These are phyloP conservation scores for Penicillium sp. DNA, from an alignment of 2,329 filamentous ascomycete species.

Conservation along the genomic window DNA sequence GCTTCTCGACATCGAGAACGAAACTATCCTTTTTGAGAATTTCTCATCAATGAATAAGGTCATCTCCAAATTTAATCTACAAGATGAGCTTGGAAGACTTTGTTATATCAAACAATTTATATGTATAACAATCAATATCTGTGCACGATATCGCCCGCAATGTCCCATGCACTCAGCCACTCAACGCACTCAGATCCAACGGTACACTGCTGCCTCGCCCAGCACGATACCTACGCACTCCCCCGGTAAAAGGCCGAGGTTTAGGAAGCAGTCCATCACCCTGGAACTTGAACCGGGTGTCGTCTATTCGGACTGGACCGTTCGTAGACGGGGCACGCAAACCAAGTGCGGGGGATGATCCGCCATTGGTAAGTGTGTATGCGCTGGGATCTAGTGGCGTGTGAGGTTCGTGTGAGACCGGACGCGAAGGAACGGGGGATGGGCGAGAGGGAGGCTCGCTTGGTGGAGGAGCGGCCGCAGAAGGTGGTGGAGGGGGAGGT, in stretches of 20 bases:
- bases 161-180: slow-evolving; percentile 37
- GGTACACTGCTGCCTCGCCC: slow-evolving; percentile 94
- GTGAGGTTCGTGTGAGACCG: slow-evolving; percentile 54
- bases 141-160: slow-evolving; percentile 36
- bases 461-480: slow-evolving; percentile 43
- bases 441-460: slow-evolving; percentile 53
- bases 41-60: not conserved
- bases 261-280: slow-evolving; percentile 82
- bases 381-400: slow-evolving; percentile 76
- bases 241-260: slow-evolving; percentile 79
- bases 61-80: too few species aligned
- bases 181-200: slow-evolving; percentile 69
- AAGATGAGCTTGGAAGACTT: not conserved
- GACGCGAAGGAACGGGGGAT: slow-evolving; percentile 46
- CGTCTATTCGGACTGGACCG: slow-evolving; percentile 66
- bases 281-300: slow-evolving; percentile 85
- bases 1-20: slow-evolving; percentile 9
- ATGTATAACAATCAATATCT: slow-evolving; percentile 32
- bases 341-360: slow-evolving; percentile 38
- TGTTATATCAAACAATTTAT: slow-evolving; percentile 14
- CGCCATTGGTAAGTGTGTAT: slow-evolving; percentile 75
- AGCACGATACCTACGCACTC: slow-evolving; percentile 79
- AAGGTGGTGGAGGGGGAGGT: slow-evolving; percentile 45
- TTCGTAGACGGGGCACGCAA: slow-evolving; percentile 35
- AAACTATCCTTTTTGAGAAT: not conserved